Evolutionary conservation across 108 stramenopile species (phyloP), one percentile per base, ranked within the genome.

Genomic region (Bacterosira constricta): DNA sequence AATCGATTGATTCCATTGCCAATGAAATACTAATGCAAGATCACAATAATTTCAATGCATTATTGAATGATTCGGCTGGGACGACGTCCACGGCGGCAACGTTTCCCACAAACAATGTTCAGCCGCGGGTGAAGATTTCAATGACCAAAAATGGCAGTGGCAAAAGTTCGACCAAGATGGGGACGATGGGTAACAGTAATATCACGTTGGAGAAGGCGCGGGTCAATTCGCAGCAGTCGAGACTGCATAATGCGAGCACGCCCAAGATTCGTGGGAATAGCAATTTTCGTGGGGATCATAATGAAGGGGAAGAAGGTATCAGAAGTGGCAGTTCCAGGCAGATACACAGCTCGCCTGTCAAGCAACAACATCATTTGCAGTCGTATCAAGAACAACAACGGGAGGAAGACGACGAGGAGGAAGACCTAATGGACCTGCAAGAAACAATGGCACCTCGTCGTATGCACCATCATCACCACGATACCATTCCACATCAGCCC

Each of bases 181-280:
- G 12, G 7, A 46, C 10, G 38, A 7, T 1, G 8, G 30, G 18
- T 2, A 51, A 46, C 10, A 20, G 1, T 11, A 46, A 8, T 6
- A 31, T 25, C 15, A 56, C 55, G 2, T 18, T 32, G 20, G 55
- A 56, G 55, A 56, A 56, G 18, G n/a, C n/a, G n/a, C n/a, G n/a
- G n/a, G n/a, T n/a, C n/a, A n/a, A n/a, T n/a, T 46, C 47, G 29
- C 58, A 51, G 39, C 34, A 71, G 13, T 27, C 58, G 25, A 37
- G 66, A 44, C 60, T 60, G 30, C 75, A 77, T 38, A 53, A 49
- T 39, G 66, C 75, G n/a, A 67, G 59, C 42, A 77, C 75, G 2
- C 75, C 75, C 13, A 69, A 77, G 37, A 69, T 77, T 54, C 35
- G 75, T 18, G 75, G 75, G 9, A 72, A 72, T 56, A 53, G 34